Evolutionary conservation across 2,329 filamentous ascomycete genomes (phyloP).

Genomic region (Botrytis byssoidea): DNA sequence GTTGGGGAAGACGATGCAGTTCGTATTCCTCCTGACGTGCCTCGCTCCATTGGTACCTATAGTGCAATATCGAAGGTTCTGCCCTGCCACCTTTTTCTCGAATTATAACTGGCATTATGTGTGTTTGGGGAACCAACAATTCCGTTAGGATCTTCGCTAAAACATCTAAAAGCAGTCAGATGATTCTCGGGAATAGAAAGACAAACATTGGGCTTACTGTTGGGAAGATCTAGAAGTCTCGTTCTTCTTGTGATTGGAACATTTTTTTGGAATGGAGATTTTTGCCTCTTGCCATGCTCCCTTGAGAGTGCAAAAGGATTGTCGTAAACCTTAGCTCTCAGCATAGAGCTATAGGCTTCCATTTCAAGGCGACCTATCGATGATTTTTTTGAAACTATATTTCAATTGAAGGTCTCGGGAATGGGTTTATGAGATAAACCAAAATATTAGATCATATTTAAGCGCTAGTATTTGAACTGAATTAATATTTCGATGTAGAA

Average conservation of each 20-base stretch:
- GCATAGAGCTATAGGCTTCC: background rate
- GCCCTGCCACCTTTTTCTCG: background rate
- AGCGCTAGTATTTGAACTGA: rapidly evolving
- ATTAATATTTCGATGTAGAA: rapidly evolving
- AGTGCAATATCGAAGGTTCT: background rate
- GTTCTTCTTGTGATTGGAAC: no score
- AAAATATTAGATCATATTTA: background rate
- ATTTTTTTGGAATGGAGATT: background rate
- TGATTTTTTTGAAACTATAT: no score
- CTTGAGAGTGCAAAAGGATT: background rate
- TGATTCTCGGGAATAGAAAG: rapidly evolving
- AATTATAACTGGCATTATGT: background rate
- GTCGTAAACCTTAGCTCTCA: background rate
- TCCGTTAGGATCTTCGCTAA: background rate
- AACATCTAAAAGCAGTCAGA: background rate
- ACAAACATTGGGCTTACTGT: background rate
- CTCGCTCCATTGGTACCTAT: background rate
- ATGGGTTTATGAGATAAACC: rapidly evolving
- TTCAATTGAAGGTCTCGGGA: background rate
- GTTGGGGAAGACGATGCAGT: background rate
- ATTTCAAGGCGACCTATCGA: background rate
- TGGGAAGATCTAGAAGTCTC: background rate
- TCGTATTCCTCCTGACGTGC: slow-evolving; percentile 1
- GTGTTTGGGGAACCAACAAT: background rate
- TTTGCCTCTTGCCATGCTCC: background rate